phyloP scores from a whole-genome alignment of 805 yeast genomes.

The Clavispora carvajalis region DNA sequence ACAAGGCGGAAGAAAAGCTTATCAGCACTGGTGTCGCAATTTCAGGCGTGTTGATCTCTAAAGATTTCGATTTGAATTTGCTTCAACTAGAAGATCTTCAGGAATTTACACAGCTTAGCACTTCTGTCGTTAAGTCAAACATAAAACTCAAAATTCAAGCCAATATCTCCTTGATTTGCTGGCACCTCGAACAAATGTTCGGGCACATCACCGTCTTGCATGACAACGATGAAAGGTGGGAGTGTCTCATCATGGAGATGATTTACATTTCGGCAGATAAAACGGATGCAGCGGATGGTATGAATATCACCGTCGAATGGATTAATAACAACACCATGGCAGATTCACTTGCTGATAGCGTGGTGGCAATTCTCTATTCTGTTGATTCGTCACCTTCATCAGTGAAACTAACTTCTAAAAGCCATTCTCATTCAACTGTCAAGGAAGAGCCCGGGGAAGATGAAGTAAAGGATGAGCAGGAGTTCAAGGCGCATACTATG shows the following conservation, averaged over 20 bases:
- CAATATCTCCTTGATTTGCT: conserved; percentile 69
- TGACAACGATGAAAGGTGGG: conserved; percentile 47
- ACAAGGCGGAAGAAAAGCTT: conserved; percentile 12
- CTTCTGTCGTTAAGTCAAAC: conserved; percentile 77
- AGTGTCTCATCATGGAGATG: conserved; percentile 41
- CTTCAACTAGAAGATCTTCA: conserved; percentile 82
- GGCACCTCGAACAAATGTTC: conserved; percentile 95
- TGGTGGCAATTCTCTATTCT: conserved; percentile 82
- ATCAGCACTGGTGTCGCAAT: conserved; percentile 34
- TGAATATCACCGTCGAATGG: conserved; percentile 76
- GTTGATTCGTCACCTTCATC: conserved; percentile 95
- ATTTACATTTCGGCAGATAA: conserved; percentile 41
- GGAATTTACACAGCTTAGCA: conserved; percentile 81
- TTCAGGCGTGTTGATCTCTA: conserved; percentile 85
- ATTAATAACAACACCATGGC: conserved; percentile 73
- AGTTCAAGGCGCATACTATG: conserved; percentile 21
- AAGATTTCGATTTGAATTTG: conserved; percentile 81
- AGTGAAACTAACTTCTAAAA: conserved; percentile 72
- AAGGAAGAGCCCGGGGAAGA: conserved; percentile 19
- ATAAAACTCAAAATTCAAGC: conserved; percentile 78
- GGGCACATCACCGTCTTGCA: conserved; percentile 66
- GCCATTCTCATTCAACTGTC: conserved; percentile 37
- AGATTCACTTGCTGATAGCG: conserved; percentile 92
- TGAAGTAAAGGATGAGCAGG: conserved; percentile 8
- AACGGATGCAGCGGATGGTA: conserved; percentile 19